Base-by-base conservation (phyloP, 2,329 filamentous ascomycete species). In the Arthrobotrys megalospora region DNA sequence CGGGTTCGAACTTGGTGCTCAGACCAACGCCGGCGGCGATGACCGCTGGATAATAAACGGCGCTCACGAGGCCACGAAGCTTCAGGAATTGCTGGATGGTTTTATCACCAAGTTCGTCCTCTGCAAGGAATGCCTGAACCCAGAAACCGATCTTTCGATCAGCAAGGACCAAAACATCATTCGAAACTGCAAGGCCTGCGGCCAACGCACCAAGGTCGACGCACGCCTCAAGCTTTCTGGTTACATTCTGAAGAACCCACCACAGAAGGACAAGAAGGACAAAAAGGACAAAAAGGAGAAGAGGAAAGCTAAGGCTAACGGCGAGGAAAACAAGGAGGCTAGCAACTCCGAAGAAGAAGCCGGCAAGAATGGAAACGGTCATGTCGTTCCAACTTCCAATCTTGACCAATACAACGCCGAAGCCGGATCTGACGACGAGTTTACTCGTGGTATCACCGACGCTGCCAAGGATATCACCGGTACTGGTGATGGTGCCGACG, bases 1-100 rank as follows among this genome's bases (percentile, higher is more conserved):
- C 84, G 96, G 96, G 83, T 98, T 99, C 85, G 96, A 99, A 87
- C 91, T 99, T 76, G 96, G 96, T 85, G 96, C 96, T 82, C 96
- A 98, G 88, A 98, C 97, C 87, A 94, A 94, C 82, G 96, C 97
- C 85, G 95, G 96, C 81, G 91, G 93, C 83, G 95, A 98, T 85
- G 96, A 99, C 85, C 96, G 96, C 85, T 99, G 96, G 95, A 99
- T 99, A 87, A 98, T 99, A 90, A 99, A 99, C 87, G 96, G 96
- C 84, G 93, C 95, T 81, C 96, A 99, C 85, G 96, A 99, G 82
- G 91, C 95, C 80, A 87, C 88, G 85, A 98, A 98, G 88, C 92
- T 99, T 60, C 96, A 99, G 88, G 96, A 98, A 85, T 94, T 97
- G 83, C 92, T 99, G 60, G 95, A 98, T 85, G 94, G 94, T 82